Percentiles rank a stretch among this genome's conserved stretches.
phyloP scores from a whole-genome alignment of 192 early-diverging fungal species.

The Gryganskiella cystojenkinii region DNA sequence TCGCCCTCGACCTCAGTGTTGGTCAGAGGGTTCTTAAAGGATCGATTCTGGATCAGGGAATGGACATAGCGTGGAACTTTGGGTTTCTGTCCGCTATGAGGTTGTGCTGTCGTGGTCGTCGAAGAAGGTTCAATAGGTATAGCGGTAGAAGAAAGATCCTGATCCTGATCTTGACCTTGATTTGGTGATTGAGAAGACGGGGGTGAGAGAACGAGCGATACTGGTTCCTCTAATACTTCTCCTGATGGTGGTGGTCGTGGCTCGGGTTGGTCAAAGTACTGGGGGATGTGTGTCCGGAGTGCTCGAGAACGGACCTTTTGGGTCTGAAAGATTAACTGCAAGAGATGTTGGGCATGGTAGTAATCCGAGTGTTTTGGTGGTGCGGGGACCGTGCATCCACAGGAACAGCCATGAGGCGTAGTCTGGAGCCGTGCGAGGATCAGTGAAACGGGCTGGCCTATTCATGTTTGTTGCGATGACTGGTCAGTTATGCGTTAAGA shows the following conservation, averaged over 20 bases:
- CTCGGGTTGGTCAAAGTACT: conserved; percentile 26
- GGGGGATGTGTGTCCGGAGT: conserved; percentile 13
- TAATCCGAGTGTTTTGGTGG: conserved; percentile 40
- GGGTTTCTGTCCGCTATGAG: too few species aligned
- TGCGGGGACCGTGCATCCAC: conserved; percentile 36
- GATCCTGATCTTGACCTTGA: not conserved
- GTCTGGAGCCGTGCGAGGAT: conserved; percentile 42
- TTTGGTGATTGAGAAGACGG: too few species aligned
- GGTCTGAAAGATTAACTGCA: conserved; percentile 38
- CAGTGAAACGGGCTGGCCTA: conserved; percentile 37
- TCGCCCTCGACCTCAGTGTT: conserved; percentile 43
- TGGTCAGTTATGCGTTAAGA: too few species aligned
- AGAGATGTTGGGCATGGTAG: conserved; percentile 45
- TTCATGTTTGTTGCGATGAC: not conserved
- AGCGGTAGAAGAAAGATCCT: not conserved
- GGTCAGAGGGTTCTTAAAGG: conserved; percentile 35
- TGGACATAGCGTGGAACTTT: conserved; percentile 31
- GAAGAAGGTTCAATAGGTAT: conserved; percentile 9
- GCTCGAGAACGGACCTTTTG: conserved; percentile 31
- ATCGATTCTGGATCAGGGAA: conserved; percentile 36
- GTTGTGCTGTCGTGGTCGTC: not conserved
- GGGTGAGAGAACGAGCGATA: too few species aligned
- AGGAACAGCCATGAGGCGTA: conserved; percentile 29
- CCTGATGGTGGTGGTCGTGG: not conserved
- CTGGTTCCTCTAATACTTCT: too few species aligned